Evolutionary conservation across 352 stramenopile genomes (phyloP), one percentile per base, ranked within the genome.

Genomic region (Phytopythium sindhum): DNA sequence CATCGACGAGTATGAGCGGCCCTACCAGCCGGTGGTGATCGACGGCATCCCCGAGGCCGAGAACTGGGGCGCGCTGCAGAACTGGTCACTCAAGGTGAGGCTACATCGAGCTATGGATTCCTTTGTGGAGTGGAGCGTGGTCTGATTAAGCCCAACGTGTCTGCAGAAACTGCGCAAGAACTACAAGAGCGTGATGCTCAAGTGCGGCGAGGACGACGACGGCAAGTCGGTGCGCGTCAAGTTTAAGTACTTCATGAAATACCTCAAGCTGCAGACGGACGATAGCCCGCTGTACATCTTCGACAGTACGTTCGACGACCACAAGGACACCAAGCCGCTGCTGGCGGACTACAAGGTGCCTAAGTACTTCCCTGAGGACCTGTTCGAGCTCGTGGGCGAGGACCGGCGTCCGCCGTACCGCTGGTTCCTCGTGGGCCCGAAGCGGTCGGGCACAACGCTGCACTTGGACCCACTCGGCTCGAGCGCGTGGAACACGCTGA

Each of bases 271-370:
- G 7, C 86, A 94, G 62, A 91, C 75, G 19, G 91, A 97, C 66
- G 88, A 97, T 63, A 90, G 87, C 42, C 97, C 96, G 37, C 67
- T 99, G 29, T 99, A 99, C 75, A 86, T 99, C n/a, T 99, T 99
- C 66, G 97, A 99, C 87, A 96, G 93, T 70, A 90, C 84, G 3
- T 98, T 98, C 68, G 90, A 94, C 76, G 66, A 90, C 75, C 69
- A 95, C 66, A 66, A 78, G 42, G 84, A 90, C 53, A 93, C 84
- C 31, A 92, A 93, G 58, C 74, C 78, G 39, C 69, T 93, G 44
- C 68, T 93, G 2, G 64, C 72, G 4, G 89, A 95, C 66, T 97
- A 95, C 69, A 75, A 69, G 0, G 84, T 95, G 26, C 88, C 87
- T 1, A 74, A 74, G 33, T 97, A 96, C 65, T 94, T 96, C 47